Percentiles rank a stretch among this genome's conserved stretches.
phyloP scores from a whole-genome alignment of 805 yeast species.

The Sugiyamaella americana region DNA sequence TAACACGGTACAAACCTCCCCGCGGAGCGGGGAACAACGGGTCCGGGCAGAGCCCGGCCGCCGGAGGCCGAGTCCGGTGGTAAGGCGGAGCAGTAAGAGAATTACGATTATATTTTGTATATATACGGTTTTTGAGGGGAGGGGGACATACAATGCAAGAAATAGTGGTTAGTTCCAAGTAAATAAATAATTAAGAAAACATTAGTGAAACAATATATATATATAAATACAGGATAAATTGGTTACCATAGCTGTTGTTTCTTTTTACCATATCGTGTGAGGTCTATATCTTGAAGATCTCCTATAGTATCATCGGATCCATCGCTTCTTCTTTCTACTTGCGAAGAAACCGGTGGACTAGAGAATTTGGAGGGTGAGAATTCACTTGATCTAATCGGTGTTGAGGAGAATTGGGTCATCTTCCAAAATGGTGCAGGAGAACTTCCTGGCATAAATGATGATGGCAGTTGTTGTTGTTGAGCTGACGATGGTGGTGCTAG shows the following conservation, averaged over 20 bases:
- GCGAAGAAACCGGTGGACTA: constrained; percentile 21
- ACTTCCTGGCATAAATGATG: constrained; percentile 44
- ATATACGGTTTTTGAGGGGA: no score
- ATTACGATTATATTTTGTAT: no score
- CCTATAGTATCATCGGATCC: constrained; percentile 29
- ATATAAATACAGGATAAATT: background rate
- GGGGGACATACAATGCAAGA: background rate
- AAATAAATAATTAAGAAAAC: no score
- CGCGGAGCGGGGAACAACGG: background rate
- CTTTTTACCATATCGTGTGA: constrained; percentile 25
- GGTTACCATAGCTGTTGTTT: background rate
- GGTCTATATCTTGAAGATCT: constrained; percentile 43
- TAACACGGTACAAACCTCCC: background rate
- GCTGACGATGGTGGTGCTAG: constrained; percentile 35
- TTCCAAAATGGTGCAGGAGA: constrained; percentile 91
- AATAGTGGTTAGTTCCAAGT: background rate
- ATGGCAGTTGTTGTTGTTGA: constrained; percentile 33
- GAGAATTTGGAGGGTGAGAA: constrained; percentile 29
- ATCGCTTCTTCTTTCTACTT: constrained; percentile 5
- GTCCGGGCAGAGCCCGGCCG: background rate
- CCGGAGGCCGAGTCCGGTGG: background rate
- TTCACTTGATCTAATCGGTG: constrained; percentile 23
- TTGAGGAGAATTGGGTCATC: constrained; percentile 61
- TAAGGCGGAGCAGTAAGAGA: no score
- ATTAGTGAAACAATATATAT: background rate